Evolutionary conservation across 2,329 filamentous ascomycete species (phyloP).

Genomic region (Fusarium humuli): DNA sequence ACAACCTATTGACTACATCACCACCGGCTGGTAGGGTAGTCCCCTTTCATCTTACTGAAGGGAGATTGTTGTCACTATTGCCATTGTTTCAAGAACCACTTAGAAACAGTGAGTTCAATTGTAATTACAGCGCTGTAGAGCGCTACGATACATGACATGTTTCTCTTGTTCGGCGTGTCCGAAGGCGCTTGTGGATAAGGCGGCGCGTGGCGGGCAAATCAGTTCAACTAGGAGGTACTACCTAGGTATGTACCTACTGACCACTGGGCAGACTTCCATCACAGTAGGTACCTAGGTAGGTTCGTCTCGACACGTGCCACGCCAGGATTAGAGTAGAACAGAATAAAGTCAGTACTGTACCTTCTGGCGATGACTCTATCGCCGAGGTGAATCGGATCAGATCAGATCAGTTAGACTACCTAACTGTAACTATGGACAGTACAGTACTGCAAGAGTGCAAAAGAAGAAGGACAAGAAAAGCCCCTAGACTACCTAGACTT

Average conservation of each 20-base stretch:
- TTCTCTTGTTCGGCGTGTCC: slow-evolving; percentile 32
- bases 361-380: slow-evolving; percentile 1
- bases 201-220: slow-evolving; percentile 30
- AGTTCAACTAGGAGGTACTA: slow-evolving; percentile 13
- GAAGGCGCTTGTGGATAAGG: slow-evolving; percentile 36
- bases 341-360: neutral
- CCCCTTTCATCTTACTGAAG: slow-evolving; percentile 2
- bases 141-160: slow-evolving; percentile 10
- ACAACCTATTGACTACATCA: slow-evolving; percentile 6
- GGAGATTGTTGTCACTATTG: slow-evolving; percentile 1
- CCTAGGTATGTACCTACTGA: neutral
- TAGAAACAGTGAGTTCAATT: neutral
- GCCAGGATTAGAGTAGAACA: neutral
- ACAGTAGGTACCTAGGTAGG: neutral
- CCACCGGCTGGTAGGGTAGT: neutral
- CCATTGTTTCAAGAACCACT: slow-evolving; percentile 16
- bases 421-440: neutral
- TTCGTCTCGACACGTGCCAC: slow-evolving; percentile 24
- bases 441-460: neutral
- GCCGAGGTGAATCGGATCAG: neutral
- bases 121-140: neutral
- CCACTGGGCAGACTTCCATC: slow-evolving; percentile 21
- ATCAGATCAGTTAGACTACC: neutral
- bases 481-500: neutral
- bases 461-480: neutral